Conservation (phyloP, 148 eudicot species). For the Persicaria maculosa region DNA sequence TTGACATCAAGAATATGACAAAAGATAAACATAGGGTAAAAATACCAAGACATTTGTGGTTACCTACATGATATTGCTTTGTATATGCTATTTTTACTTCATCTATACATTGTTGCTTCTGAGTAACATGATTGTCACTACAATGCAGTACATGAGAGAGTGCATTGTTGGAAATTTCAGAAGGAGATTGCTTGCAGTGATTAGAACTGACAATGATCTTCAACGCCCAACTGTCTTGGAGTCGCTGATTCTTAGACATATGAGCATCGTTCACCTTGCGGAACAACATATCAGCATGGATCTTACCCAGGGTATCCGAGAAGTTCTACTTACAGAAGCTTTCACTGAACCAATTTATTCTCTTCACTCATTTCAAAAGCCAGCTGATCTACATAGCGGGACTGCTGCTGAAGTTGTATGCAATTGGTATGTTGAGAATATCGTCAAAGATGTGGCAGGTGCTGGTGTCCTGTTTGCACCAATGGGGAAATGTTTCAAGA, state of each 20-base stretch:
- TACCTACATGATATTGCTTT: not conserved
- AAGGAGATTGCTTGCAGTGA: conserved; percentile 72
- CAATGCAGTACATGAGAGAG: conserved; percentile 95
- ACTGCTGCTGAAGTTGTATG: conserved; percentile 76
- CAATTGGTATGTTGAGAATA: conserved; percentile 90
- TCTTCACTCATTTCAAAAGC: conserved; percentile 76
- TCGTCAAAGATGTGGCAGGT: conserved; percentile 75
- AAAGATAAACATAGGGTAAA: not conserved
- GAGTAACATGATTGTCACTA: conserved; percentile 1
- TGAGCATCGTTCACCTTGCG: conserved; percentile 73
- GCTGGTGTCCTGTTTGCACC: conserved; percentile 84
- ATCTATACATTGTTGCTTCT: not conserved
- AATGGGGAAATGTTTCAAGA: conserved; percentile 68
- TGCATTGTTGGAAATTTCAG: conserved; percentile 95
- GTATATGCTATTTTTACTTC: not conserved
- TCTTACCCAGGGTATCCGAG: conserved; percentile 89
- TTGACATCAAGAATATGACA: not conserved
- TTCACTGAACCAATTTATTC: conserved; percentile 88
- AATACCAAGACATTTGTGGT: not conserved
- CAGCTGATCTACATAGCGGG: conserved; percentile 68
- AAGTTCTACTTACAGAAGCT: conserved; percentile 78
- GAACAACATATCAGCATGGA: conserved; percentile 99
- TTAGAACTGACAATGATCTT: conserved; percentile 86
- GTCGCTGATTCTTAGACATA: conserved; percentile 71
- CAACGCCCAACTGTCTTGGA: conserved; percentile 93